phyloP scores from a whole-genome alignment of 1,284 basidiomycete genomes.

The Cystobasidium sp. region DNA sequence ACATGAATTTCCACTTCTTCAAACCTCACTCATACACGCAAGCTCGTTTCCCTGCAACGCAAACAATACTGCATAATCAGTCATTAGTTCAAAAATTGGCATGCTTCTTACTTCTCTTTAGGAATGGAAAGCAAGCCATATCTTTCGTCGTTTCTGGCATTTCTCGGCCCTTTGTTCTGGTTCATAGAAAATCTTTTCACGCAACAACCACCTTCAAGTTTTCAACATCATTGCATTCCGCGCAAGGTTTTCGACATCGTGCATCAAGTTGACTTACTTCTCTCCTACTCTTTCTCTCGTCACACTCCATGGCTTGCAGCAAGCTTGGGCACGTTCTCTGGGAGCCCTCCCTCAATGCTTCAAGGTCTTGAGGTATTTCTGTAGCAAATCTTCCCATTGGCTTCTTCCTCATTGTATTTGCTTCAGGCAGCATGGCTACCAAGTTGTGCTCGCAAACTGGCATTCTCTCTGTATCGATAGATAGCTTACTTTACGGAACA shows the following conservation, averaged over 20 bases:
- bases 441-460: too few species aligned
- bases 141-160: too few species aligned
- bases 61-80: constrained; percentile 4
- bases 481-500: background rate
- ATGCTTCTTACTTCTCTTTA: background rate
- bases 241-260: background rate
- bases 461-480: constrained; percentile 7
- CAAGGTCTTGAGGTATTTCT: too few species aligned
- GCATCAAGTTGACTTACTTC: background rate
- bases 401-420: too few species aligned
- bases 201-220: too few species aligned
- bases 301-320: background rate
- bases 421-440: too few species aligned
- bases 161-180: too few species aligned
- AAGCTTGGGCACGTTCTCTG: background rate
- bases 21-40: background rate
- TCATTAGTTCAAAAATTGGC: constrained; percentile 1
- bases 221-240: background rate
- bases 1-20: background rate
- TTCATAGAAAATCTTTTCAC: too few species aligned
- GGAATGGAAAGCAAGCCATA: too few species aligned
- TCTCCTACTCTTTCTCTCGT: background rate
- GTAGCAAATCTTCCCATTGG: too few species aligned
- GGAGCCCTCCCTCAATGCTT: too few species aligned
- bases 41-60: background rate